Percentiles rank a stretch among this genome's conserved stretches.
Evolutionary conservation across 2,329 filamentous ascomycete genomes (phyloP).

Genomic region (Pseudogymnoascus sp.): DNA sequence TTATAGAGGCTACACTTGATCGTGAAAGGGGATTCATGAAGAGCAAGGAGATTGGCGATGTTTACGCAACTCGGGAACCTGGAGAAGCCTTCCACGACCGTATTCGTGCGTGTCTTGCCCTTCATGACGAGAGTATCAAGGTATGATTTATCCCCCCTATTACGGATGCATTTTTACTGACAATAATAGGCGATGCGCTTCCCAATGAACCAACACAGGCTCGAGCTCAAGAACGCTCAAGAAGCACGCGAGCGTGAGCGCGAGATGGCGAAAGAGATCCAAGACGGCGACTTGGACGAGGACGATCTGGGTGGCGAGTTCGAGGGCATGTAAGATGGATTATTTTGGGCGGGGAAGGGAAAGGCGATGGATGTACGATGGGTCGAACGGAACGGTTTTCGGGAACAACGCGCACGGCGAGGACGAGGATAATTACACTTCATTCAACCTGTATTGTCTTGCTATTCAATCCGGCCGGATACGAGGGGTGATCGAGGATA

Average conservation of each 20-base stretch:
- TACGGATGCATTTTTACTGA: slow-evolving; percentile 11
- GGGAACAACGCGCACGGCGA: slow-evolving; percentile 1
- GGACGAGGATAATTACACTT: slow-evolving; percentile 9
- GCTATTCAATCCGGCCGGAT: slow-evolving; percentile 7
- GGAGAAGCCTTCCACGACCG: slow-evolving; percentile 97
- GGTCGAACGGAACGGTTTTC: slow-evolving; percentile 8
- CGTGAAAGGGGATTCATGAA: slow-evolving; percentile 97
- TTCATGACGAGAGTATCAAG: slow-evolving; percentile 98
- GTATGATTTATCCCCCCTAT: slow-evolving; percentile 39
- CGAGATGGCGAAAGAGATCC: slow-evolving; percentile 97
- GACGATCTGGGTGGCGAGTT: slow-evolving; percentile 94
- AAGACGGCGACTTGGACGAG: slow-evolving; percentile 93
- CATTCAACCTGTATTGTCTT: slow-evolving; percentile 9
- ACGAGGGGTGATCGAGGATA: slow-evolving; percentile 1
- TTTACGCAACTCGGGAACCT: slow-evolving; percentile 91
- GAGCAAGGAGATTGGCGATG: slow-evolving; percentile 92
- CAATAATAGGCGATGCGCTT: slow-evolving; percentile 80
- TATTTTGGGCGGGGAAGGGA: neutral
- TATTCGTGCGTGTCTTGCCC: slow-evolving; percentile 79
- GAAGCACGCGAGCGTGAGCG: slow-evolving; percentile 95
- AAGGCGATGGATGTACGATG: slow-evolving; percentile 10
- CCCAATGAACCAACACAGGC: slow-evolving; percentile 96
- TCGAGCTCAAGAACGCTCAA: slow-evolving; percentile 96
- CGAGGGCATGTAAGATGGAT: slow-evolving; percentile 70
- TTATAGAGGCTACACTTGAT: slow-evolving; percentile 91